phyloP scores from a whole-genome alignment of 2,329 filamentous ascomycete genomes.

The Xylaria hypoxylon region DNA sequence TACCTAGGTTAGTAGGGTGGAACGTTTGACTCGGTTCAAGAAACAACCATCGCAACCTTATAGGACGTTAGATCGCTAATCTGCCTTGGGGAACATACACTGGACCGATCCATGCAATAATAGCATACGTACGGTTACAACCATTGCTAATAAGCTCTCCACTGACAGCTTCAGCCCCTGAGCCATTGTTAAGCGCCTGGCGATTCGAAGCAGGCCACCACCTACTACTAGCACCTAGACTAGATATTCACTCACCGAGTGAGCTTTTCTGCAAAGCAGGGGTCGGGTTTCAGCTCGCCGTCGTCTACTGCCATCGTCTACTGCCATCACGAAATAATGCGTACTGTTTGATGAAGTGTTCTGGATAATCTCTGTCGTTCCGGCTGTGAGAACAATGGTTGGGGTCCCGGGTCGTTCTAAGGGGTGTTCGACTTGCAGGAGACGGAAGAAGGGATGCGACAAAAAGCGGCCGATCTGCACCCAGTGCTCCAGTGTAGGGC shows the following conservation, averaged over 20 bases:
- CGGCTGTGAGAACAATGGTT: slow-evolving; percentile 32
- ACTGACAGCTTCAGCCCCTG: not conserved
- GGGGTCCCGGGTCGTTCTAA: slow-evolving; percentile 41
- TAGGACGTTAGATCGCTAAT: not conserved
- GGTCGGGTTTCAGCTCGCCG: not conserved
- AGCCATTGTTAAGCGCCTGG: not conserved
- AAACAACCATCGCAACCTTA: not conserved
- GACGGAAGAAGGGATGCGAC: slow-evolving; percentile 40
- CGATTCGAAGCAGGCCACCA: not conserved
- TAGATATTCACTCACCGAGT: not conserved
- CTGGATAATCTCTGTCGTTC: not conserved
- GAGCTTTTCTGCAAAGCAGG: too few species aligned
- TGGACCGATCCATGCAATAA: too few species aligned
- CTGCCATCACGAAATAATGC: not conserved
- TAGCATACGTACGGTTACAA: not conserved
- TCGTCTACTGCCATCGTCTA: not conserved
- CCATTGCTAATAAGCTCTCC: not conserved
- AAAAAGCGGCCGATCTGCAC: slow-evolving; percentile 30
- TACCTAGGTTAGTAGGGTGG: too few species aligned
- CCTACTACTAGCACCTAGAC: too few species aligned
- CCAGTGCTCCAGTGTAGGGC: slow-evolving; percentile 33
- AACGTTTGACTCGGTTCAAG: not conserved
- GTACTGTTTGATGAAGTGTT: not conserved
- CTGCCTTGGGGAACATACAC: not conserved
- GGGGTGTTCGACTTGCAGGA: slow-evolving; percentile 38